phyloP scores from a whole-genome alignment of 1,284 basidiomycete genomes.

The Cryptococcus sp. region DNA sequence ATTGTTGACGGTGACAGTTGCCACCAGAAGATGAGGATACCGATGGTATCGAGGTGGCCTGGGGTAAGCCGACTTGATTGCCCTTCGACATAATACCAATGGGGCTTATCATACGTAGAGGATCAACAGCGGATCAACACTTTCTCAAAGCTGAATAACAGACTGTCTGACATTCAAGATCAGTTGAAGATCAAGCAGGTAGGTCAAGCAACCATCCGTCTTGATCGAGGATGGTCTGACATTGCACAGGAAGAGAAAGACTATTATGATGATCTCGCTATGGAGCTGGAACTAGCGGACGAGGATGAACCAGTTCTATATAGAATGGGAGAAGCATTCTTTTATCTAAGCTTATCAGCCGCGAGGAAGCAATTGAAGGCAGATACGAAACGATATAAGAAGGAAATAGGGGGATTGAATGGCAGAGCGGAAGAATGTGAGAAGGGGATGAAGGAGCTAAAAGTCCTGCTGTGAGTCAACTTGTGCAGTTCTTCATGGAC shows the following conservation, averaged over 20 bases:
- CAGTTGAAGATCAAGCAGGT: conserved; percentile 70
- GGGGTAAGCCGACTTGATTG: conserved; percentile 58
- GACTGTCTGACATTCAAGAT: conserved; percentile 67
- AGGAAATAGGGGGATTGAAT: conserved; percentile 58
- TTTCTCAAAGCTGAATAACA: conserved; percentile 86
- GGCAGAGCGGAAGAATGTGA: conserved; percentile 66
- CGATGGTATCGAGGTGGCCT: conserved; percentile 79
- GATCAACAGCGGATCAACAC: conserved; percentile 77
- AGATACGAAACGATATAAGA: conserved; percentile 62
- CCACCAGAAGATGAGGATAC: conserved; percentile 70
- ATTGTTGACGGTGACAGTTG: conserved; percentile 26
- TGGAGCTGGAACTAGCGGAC: conserved; percentile 83
- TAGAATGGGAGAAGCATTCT: conserved; percentile 83
- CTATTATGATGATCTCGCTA: conserved; percentile 78
- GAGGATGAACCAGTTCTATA: conserved; percentile 78
- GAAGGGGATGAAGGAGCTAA: conserved; percentile 81
- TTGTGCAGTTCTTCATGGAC: not conserved
- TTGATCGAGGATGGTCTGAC: not conserved
- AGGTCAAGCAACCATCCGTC: conserved; percentile 4
- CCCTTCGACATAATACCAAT: not conserved
- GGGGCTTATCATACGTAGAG: not conserved
- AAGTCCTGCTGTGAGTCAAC: conserved; percentile 59
- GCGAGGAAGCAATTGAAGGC: conserved; percentile 71
- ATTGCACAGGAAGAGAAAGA: conserved; percentile 77
- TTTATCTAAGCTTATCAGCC: conserved; percentile 65